phyloP scores from a whole-genome alignment of 345 rosid species.

The Salix arbutifolia region DNA sequence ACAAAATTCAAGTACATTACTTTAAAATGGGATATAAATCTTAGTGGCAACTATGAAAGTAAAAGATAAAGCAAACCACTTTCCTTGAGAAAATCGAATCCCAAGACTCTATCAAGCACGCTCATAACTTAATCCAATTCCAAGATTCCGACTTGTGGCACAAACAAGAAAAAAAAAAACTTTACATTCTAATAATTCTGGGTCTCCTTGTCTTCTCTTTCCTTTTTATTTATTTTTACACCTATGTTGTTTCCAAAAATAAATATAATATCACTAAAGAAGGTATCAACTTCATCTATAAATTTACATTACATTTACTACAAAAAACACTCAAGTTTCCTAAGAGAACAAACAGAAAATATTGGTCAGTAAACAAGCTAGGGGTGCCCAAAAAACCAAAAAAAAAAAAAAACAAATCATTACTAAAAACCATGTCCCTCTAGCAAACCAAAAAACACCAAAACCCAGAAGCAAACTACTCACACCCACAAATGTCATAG shows the following conservation, averaged over 20 bases:
- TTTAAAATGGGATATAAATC: background rate
- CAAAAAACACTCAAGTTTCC: background rate
- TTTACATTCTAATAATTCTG: background rate
- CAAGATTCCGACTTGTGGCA: background rate
- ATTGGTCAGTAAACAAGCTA: background rate
- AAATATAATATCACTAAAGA: background rate
- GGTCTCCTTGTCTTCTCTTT: background rate
- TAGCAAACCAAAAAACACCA: background rate
- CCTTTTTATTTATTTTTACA: background rate
- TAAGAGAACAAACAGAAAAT: background rate
- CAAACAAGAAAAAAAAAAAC: background rate
- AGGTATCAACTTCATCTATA: background rate
- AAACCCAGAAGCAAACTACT: background rate
- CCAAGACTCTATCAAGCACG: background rate
- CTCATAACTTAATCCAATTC: background rate
- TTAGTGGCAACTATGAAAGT: background rate
- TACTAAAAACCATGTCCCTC: background rate
- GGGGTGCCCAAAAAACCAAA: background rate
- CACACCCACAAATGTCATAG: background rate
- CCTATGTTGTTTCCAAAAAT: background rate
- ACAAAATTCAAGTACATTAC: background rate
- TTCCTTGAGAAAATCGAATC: background rate
- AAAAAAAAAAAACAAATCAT: background rate
- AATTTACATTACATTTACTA: background rate
- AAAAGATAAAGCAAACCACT: background rate